Conservation (phyloP, 1,139 yeast species). For the Suhomyces coccinellae region DNA sequence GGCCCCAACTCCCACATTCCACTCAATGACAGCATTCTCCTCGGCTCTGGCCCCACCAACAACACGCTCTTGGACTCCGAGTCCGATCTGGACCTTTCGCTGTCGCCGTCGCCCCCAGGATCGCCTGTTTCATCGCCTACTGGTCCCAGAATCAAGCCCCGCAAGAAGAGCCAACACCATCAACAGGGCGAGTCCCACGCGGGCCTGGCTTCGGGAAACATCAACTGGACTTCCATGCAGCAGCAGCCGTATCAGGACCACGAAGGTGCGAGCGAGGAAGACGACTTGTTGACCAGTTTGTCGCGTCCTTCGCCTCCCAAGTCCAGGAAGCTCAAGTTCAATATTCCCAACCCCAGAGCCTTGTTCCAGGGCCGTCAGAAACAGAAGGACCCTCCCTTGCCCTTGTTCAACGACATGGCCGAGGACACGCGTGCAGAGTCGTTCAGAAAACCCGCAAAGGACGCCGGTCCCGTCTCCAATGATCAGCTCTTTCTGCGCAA, state of each 20-base stretch:
- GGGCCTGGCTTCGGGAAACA: conserved; percentile 1
- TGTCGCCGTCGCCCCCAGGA: conserved; percentile 18
- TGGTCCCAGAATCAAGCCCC: conserved; percentile 1
- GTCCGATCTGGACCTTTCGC: conserved; percentile 37
- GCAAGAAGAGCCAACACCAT: background rate
- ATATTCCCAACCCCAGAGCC: conserved; percentile 12
- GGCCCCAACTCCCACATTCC: background rate
- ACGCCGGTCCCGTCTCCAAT: background rate
- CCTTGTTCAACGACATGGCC: conserved; percentile 4
- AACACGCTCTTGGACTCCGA: conserved; percentile 32
- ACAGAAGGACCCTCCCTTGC: conserved; percentile 4
- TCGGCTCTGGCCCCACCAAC: conserved; percentile 5
- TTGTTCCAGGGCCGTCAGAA: conserved; percentile 6
- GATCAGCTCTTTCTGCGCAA: conserved; percentile 4
- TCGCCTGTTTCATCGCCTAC: conserved; percentile 1
- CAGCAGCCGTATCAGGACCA: background rate
- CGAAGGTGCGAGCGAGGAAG: conserved; percentile 7
- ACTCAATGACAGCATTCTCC: background rate
- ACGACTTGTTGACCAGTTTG: conserved; percentile 9
- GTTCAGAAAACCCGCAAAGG: conserved; percentile 6
- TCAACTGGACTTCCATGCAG: conserved; percentile 6
- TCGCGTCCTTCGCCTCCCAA: conserved; percentile 4
- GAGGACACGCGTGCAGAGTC: background rate
- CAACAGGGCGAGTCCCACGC: background rate
- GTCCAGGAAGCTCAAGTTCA: conserved; percentile 9